Conservation (phyloP, 305 asterid genomes). For the Galium porrigens region DNA sequence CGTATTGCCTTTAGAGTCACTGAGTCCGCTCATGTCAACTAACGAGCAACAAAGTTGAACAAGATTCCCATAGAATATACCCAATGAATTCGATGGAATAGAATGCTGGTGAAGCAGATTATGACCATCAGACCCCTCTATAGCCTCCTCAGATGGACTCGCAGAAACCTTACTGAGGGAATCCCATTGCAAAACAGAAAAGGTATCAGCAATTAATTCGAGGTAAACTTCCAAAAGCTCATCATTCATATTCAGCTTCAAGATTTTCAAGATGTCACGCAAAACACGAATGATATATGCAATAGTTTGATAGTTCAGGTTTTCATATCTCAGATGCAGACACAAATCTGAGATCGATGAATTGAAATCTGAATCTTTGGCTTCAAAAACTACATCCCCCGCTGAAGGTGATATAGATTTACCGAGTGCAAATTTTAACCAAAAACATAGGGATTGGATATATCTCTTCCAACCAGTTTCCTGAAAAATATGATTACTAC, state of each 20-base stretch:
- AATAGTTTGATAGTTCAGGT: conserved; percentile 30
- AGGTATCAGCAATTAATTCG: conserved; percentile 26
- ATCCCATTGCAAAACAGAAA: conserved; percentile 45
- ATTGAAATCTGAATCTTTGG: conserved; percentile 19
- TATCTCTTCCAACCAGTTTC: conserved; percentile 44
- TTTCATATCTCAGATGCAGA: conserved; percentile 31
- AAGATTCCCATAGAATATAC: conserved; percentile 37
- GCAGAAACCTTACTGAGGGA: conserved; percentile 23
- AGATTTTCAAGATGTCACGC: conserved; percentile 42
- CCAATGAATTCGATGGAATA: conserved; percentile 25
- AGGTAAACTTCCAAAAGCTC: conserved; percentile 30
- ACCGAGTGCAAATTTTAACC: conserved; percentile 37
- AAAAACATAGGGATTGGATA: conserved; percentile 39
- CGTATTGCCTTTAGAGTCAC: conserved; percentile 26
- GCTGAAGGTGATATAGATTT: conserved; percentile 24
- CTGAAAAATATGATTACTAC: conserved; percentile 27
- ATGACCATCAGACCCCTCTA: conserved; percentile 19
- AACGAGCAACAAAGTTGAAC: conserved; percentile 59
- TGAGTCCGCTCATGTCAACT: conserved; percentile 23
- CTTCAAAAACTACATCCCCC: conserved; percentile 15
- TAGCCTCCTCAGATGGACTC: conserved; percentile 19
- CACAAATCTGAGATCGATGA: conserved; percentile 21
- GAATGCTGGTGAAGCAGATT: conserved; percentile 14
- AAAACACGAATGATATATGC: conserved; percentile 44
- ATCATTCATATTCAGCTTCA: conserved; percentile 35